Percentiles rank a stretch among this genome's conserved stretches.
These are phyloP conservation scores for Amoebophrya sp. DNA, from an alignment of 169 alveolate species.

Conservation along the genomic window DNA sequence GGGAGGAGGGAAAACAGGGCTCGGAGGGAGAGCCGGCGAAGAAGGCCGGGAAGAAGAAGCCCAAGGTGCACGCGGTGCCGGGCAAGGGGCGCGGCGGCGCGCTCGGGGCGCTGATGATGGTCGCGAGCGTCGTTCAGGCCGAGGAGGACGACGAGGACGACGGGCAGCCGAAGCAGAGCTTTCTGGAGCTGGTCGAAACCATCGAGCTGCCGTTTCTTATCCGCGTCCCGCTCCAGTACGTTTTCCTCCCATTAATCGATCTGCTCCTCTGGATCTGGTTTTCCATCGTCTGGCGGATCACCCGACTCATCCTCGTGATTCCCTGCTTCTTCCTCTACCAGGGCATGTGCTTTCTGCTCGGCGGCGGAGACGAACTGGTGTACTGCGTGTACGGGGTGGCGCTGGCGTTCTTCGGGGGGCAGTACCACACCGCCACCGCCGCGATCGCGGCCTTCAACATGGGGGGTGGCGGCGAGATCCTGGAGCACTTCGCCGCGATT, in stretches of 20 bases:
- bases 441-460: not conserved
- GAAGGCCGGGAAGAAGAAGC: not conserved
- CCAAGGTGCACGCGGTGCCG: not conserved
- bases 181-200: not conserved
- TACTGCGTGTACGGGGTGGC: not conserved
- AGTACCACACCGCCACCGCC: constrained; percentile 4
- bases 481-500: not conserved
- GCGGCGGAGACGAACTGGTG: not conserved
- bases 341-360: not conserved
- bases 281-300: not conserved
- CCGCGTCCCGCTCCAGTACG: not conserved
- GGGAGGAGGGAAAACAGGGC: not conserved
- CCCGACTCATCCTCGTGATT: not conserved
- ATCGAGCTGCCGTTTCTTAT: not conserved
- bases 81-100: constrained; percentile 1
- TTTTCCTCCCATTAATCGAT: not conserved
- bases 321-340: not conserved
- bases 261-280: not conserved
- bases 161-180: not conserved
- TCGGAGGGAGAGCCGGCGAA: not conserved
- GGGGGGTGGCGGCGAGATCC: not conserved
- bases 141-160: not conserved
- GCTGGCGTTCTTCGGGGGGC: not conserved
- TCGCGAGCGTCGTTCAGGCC: not conserved
- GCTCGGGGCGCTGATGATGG: not conserved